Base-by-base conservation (phyloP, 805 yeast genomes). In the Saitoella complicata region DNA sequence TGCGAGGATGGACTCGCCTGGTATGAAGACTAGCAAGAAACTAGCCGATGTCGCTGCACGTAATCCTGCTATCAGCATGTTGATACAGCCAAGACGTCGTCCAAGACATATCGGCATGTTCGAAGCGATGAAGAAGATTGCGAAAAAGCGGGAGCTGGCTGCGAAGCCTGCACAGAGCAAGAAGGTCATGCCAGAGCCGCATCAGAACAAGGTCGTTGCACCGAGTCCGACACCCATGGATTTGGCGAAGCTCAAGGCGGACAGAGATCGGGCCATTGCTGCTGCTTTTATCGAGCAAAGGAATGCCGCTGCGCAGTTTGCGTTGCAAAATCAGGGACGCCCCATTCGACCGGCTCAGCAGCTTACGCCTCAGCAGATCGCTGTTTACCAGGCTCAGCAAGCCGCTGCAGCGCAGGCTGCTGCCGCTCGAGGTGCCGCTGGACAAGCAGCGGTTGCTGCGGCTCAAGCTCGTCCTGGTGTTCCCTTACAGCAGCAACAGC, bases 41-140 rank as follows among this genome's bases (percentile, higher is more conserved):
- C 70, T 95, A 53, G 73, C 96, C 49, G 82, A 87, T 6, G 77
- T 91, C 0, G 96, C 97, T 0, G 65, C 88, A 33, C 95, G 96
- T 42, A 93, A 91, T n/a, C 88, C 94, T 0, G 73, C 75, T 21
- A 96, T 88, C 55, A 81, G 94, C 0, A 34, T 48, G 8, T 80
- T 86, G 40, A 96, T 88, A 60, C 66, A 97, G 50, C 98, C 98
- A 12, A 95, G 91, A 56, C 69, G 82, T 47, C 69, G 94, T 44
- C 67, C 88, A 47, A 72, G 97, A 51, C 91, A 96, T 96, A 95
- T 95, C 0, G 81, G 94, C 45, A 81, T 91, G 84, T 84, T 91
- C 66, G 98, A 91, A 58, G 95, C 94, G 1, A 79, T 91, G 65
- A 70, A 95, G 47, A 86, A 86, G 62, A 69, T 80, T 52, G 84